Percentiles rank a stretch among this genome's conserved stretches.
These are phyloP conservation scores for Mucor sp. DNA, from an alignment of 371 early-diverging fungal genomes.

Conservation along the genomic window DNA sequence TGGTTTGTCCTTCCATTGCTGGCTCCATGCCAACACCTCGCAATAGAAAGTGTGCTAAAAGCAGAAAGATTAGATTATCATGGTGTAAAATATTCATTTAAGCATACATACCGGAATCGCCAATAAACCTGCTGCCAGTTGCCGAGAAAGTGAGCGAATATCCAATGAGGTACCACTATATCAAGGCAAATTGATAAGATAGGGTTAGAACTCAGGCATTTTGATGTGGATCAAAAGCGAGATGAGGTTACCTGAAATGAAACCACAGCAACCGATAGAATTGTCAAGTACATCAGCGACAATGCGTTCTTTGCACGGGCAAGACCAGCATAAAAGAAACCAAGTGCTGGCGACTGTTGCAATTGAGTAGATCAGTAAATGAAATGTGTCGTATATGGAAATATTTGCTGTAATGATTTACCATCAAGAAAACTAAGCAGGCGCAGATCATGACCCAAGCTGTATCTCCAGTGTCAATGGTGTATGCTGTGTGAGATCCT, in stretches of 20 bases:
- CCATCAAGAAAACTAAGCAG: slow-evolving; percentile 49
- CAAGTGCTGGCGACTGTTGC: slow-evolving; percentile 65
- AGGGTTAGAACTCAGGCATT: not conserved
- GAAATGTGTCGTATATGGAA: not conserved
- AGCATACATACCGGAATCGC: slow-evolving; percentile 58
- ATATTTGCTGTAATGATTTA: slow-evolving; percentile 12
- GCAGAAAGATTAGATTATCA: not conserved
- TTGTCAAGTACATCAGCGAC: slow-evolving; percentile 78
- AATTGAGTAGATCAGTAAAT: not conserved
- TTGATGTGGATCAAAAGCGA: not conserved
- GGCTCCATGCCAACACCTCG: slow-evolving; percentile 42
- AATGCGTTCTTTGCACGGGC: slow-evolving; percentile 79
- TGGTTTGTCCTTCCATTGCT: slow-evolving; percentile 41
- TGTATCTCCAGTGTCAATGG: slow-evolving; percentile 62
- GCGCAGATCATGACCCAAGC: slow-evolving; percentile 67
- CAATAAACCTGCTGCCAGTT: slow-evolving; percentile 73
- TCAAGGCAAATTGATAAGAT: slow-evolving; percentile 1
- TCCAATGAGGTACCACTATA: slow-evolving; percentile 84
- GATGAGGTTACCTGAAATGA: slow-evolving; percentile 59
- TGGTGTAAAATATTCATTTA: not conserved
- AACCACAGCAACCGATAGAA: slow-evolving; percentile 83
- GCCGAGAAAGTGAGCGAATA: slow-evolving; percentile 80
- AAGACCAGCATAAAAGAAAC: slow-evolving; percentile 86
- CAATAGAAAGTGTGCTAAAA: slow-evolving; percentile 42
- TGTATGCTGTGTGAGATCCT: not conserved